Conservation (phyloP, 768 basidiomycete species). For the Suillus bovinus region DNA sequence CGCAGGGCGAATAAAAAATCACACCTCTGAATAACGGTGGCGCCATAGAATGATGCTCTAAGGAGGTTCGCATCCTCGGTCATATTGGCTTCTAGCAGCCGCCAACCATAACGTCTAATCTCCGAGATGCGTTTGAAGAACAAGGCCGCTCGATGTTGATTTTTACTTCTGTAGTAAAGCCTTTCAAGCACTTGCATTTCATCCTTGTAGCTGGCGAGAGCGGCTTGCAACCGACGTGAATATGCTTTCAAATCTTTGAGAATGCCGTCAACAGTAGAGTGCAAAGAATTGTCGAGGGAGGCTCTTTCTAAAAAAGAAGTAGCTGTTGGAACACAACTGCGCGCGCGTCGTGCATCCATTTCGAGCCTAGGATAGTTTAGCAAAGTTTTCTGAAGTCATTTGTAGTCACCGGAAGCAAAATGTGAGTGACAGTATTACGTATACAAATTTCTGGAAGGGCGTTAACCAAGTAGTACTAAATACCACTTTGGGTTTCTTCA, state of each 20-base stretch:
- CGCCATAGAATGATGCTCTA: conserved; percentile 31
- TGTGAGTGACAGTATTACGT: conserved; percentile 14
- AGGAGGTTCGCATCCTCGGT: conserved; percentile 24
- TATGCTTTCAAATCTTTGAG: conserved; percentile 61
- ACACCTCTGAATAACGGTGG: conserved; percentile 20
- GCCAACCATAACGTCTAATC: conserved; percentile 51
- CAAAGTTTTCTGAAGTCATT: background rate
- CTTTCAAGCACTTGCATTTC: conserved; percentile 65
- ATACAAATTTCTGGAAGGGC: too few species aligned
- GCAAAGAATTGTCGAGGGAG: conserved; percentile 21
- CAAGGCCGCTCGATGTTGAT: conserved; percentile 51
- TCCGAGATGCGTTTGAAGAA: conserved; percentile 73
- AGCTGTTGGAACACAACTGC: conserved; percentile 8
- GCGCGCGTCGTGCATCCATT: conserved; percentile 14
- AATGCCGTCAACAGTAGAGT: conserved; percentile 50
- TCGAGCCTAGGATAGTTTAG: background rate
- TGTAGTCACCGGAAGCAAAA: conserved; percentile 1
- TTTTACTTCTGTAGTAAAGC: conserved; percentile 78
- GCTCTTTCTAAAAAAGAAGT: conserved; percentile 21
- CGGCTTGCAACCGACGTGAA: conserved; percentile 52
- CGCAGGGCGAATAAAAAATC: background rate
- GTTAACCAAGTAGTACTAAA: background rate
- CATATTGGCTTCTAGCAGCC: conserved; percentile 17
- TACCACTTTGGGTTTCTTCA: background rate
- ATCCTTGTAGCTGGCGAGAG: conserved; percentile 35